Base-by-base conservation (phyloP, 352 stramenopile genomes). In the Globisporangium emineosum region DNA sequence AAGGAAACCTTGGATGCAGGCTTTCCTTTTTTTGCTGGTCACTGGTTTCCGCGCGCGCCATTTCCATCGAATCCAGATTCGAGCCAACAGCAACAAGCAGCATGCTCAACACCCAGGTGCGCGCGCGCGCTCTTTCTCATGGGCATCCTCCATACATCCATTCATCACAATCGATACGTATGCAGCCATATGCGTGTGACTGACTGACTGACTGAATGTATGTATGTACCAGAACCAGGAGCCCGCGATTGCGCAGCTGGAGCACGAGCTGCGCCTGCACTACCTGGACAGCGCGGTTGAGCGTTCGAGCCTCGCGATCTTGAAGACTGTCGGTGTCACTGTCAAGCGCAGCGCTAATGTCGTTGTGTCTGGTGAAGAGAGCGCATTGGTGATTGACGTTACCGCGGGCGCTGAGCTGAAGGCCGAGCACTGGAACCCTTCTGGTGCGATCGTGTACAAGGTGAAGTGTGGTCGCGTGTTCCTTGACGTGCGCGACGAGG, bases 401-500 rank as follows among this genome's bases (percentile, higher is more conserved):
- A 19, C 29, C 5, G 29, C 30, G 10, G 43, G 73, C 3, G 49
- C n/a, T 5, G 66, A 79, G 42, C 68, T 88, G 35, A 60, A 64
- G 23, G 72, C 57, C 17, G 83, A 93, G 71, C 84, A 93, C 76
- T 80, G 73, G 42, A 62, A 62, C 57, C 6, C 40, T 54, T 40
- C 66, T 19, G 57, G 47, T 6, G 17, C 40, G 8, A 54, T 71
- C 19, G 15, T 54, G 35, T 93, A 91, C 73, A 71, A 52, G 17
- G 73, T 89, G 17, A 45, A 57, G 0, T 57, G 66, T 9, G 81
- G 84, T 21, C 66, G 72, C 57, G 71, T 86, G 54, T 77, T 78
- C 29, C 54, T 93, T 57, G 79, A 91, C 70, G 76, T 89, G 42
- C 84, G 84, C 21, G 84, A 93, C 67, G 81, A 77, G 35, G 83